phyloP scores from a whole-genome alignment of 805 yeast species.

The Scheffersomyces spartinae region DNA sequence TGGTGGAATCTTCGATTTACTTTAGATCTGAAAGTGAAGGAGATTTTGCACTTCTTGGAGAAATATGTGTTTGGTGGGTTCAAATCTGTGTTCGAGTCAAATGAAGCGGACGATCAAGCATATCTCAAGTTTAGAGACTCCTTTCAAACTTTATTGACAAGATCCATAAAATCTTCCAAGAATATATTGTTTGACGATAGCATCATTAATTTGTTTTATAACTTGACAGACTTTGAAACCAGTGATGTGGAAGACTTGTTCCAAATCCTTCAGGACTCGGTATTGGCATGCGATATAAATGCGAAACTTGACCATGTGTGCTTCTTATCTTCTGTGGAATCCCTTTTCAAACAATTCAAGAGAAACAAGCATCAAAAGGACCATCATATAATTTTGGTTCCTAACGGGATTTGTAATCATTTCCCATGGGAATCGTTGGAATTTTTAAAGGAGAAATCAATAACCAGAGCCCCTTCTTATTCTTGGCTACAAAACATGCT shows the following conservation, averaged over 20 bases:
- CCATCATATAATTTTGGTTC: slow-evolving; percentile 57
- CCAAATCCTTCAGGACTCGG: too few relatives aligned
- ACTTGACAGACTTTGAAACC: slow-evolving; percentile 4
- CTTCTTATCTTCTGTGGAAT: too few relatives aligned
- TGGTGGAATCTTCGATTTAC: slow-evolving; percentile 74
- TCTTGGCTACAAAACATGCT: too few relatives aligned
- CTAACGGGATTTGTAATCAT: slow-evolving; percentile 51
- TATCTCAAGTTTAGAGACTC: slow-evolving; percentile 10
- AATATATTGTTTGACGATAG: slow-evolving; percentile 8
- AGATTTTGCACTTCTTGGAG: slow-evolving; percentile 48
- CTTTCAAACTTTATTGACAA: slow-evolving; percentile 7
- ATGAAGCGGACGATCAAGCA: slow-evolving; percentile 9
- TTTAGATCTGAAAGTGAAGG: slow-evolving; percentile 45
- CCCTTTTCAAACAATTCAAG: slow-evolving; percentile 20
- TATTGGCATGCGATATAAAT: too few relatives aligned
- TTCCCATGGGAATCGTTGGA: slow-evolving; percentile 89
- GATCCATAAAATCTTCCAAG: slow-evolving; percentile 6
- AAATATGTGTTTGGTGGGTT: slow-evolving; percentile 72
- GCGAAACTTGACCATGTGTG: too few relatives aligned
- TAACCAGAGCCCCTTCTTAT: slow-evolving; percentile 69
- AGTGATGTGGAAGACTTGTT: too few relatives aligned
- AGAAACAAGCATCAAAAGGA: slow-evolving; percentile 5
- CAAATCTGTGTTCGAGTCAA: slow-evolving; percentile 42
- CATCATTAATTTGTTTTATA: slow-evolving; percentile 11
- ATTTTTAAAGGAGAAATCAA: slow-evolving; percentile 39